Evolutionary conservation across 2,329 filamentous ascomycete genomes (phyloP), one percentile per base, ranked within the genome.

Genomic region (Xylaria sp.): DNA sequence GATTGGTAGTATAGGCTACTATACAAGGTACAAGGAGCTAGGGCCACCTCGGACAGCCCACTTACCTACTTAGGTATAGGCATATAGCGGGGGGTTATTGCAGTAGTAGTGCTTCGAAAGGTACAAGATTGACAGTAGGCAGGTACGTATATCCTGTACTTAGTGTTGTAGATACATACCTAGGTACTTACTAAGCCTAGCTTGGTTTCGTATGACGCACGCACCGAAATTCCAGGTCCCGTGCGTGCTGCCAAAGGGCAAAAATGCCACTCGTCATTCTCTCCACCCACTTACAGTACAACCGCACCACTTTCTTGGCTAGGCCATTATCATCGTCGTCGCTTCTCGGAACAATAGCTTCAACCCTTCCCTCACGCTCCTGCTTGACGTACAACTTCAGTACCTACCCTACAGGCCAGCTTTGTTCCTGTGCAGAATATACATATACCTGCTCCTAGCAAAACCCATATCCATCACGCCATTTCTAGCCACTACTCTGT

Each of bases 241-340:
- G 46, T 46, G 61, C 20, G 57, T 60, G 63, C 41, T 69, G 58
- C 50, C 48, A 46, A 52, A 57, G 51, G 20, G 52, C 51, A 65
- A 65, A 37, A 68, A 58, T 63, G 57, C 61, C 50, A 68, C 65
- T 46, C 62, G 44, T 65, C 58, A 46, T 63, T 13, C 34, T 58
- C 56, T 52, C 39, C 34, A 44, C 51, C 58, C 58, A 57, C 66
- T 67, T 54, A 39, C 18, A 55, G 56, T 37, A 37, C 34, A 37
- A 8, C 34, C 34, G 10, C 34, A 37, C 66, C 66, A 65, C 66
- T 65, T 66, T 51, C 56, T 48, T 41, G 39, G 60, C 63, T 62
- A 51, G 52, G 37, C 54, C 25, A 59, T 50, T 60, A 67, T 69
- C 69, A 63, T 68, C 68, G 50, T 66, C 63, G 63, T 69, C 52